A percentile compares a stretch with the other conserved stretches of the same genome.
Conservation (phyloP, 495 filamentous ascomycete species). For the Hypoxylon crocopeplum region DNA sequence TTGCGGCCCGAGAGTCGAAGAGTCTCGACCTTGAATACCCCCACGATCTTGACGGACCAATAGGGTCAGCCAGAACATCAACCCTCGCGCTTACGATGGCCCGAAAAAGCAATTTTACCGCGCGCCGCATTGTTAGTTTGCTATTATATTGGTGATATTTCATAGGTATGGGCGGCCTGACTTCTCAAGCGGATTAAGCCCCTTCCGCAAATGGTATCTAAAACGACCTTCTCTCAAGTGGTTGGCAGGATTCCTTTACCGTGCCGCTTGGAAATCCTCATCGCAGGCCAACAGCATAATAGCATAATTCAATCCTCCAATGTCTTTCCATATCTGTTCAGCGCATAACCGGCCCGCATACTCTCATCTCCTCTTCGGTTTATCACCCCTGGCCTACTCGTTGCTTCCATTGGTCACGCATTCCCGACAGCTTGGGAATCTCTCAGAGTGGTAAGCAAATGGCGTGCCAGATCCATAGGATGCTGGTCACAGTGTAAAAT, state of each 20-base stretch:
- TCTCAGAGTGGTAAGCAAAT: slow-evolving; percentile 22
- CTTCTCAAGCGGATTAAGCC: slow-evolving; percentile 21
- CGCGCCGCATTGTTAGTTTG: slow-evolving; percentile 9
- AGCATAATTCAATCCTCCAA: slow-evolving; percentile 9
- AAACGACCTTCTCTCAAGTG: slow-evolving; percentile 9
- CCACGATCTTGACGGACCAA: slow-evolving; percentile 24
- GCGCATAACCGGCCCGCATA: slow-evolving; percentile 29
- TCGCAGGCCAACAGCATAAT: slow-evolving; percentile 22
- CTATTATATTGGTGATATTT: background rate
- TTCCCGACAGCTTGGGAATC: slow-evolving; percentile 27
- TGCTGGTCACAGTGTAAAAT: slow-evolving; percentile 25
- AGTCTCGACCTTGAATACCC: slow-evolving; percentile 30
- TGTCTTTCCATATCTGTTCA: slow-evolving; percentile 14
- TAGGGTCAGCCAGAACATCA: slow-evolving; percentile 5
- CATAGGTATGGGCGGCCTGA: background rate
- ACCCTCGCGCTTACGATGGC: slow-evolving; percentile 22
- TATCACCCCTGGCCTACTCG: slow-evolving; percentile 10
- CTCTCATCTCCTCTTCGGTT: slow-evolving; percentile 28
- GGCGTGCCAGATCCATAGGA: slow-evolving; percentile 16
- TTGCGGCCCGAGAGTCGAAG: slow-evolving; percentile 27
- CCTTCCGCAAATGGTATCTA: slow-evolving; percentile 5
- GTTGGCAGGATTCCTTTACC: slow-evolving; percentile 12
- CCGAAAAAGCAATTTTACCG: slow-evolving; percentile 21
- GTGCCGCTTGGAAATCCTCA: slow-evolving; percentile 9
- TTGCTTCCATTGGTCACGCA: slow-evolving; percentile 14